Conservation (phyloP, 768 basidiomycete genomes). For the Rubroboletus pulcherrimus region DNA sequence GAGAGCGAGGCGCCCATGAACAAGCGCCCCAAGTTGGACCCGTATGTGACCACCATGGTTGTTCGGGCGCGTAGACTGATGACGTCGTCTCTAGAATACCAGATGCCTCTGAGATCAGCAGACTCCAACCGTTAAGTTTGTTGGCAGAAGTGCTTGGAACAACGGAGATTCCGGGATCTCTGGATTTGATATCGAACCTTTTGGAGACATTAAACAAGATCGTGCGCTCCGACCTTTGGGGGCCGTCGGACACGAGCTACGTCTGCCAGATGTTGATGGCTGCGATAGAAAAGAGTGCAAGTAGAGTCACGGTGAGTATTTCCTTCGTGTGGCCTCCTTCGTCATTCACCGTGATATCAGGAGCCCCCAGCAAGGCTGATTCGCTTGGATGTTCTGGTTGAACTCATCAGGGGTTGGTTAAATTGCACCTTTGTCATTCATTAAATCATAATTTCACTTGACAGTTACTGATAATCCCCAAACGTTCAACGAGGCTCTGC, state of each 20-base stretch:
- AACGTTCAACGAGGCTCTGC: conserved; percentile 87
- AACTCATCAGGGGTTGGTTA: conserved; percentile 69
- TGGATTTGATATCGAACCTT: conserved; percentile 66
- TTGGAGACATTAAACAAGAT: conserved; percentile 71
- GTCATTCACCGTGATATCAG: conserved; percentile 31
- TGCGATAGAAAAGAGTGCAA: conserved; percentile 65
- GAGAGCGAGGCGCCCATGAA: conserved; percentile 45
- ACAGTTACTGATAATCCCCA: conserved; percentile 88
- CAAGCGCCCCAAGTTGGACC: conserved; percentile 62
- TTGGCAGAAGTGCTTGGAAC: conserved; percentile 70
- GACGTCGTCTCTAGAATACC: conserved; percentile 4
- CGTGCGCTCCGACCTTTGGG: conserved; percentile 49
- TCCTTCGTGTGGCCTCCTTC: not conserved
- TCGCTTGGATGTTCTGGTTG: conserved; percentile 81
- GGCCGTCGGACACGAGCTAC: conserved; percentile 68
- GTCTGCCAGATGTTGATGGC: conserved; percentile 82
- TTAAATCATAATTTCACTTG: not conserved
- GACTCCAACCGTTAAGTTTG: conserved; percentile 48
- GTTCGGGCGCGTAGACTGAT: not conserved
- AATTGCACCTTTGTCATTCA: not conserved
- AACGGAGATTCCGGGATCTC: conserved; percentile 61
- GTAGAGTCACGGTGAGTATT: conserved; percentile 48
- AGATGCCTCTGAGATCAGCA: conserved; percentile 34
- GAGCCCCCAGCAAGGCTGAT: conserved; percentile 56
- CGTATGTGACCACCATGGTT: conserved; percentile 44